These are phyloP conservation scores for Verticillium longisporum DNA, from an alignment of 2,329 filamentous ascomycete genomes.

Conservation along the genomic window DNA sequence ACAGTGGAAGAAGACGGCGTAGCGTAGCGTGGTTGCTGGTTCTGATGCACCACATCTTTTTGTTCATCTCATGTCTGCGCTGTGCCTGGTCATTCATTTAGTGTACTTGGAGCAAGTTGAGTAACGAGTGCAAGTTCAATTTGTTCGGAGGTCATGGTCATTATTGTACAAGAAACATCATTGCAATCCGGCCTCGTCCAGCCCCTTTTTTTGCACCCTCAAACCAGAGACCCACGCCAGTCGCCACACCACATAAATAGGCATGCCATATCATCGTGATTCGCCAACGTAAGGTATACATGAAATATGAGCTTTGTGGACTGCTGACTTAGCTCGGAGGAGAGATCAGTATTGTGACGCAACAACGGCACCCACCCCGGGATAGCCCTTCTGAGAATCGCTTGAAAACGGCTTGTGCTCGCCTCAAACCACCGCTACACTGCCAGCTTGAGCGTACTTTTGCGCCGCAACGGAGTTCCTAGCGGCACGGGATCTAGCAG, in stretches of 20 bases:
- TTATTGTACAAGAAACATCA: neutral
- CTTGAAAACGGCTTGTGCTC: no score
- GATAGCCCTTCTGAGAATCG: no score
- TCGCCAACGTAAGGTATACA: neutral
- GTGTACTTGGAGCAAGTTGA: neutral
- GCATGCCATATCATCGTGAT: neutral
- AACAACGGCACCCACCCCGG: no score
- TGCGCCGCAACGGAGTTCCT: neutral
- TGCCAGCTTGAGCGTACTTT: neutral
- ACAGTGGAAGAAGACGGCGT: slow-evolving; percentile 91
- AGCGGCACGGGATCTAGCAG: neutral
- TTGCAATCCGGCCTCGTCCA: neutral
- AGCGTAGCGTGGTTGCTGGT: slow-evolving; percentile 9
- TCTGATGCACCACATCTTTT: no score
- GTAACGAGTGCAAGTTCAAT: neutral
- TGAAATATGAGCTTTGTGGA: neutral
- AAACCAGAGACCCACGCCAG: neutral
- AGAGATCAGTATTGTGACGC: neutral
- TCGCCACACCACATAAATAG: neutral
- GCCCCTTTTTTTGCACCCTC: neutral
- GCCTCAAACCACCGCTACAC: neutral
- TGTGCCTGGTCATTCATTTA: neutral
- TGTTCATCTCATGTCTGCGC: neutral
- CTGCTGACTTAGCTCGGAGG: neutral
- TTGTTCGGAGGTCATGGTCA: neutral